Evolutionary conservation across 495 filamentous ascomycete genomes (phyloP).

Genomic region (Hypoxylon lenormandii): DNA sequence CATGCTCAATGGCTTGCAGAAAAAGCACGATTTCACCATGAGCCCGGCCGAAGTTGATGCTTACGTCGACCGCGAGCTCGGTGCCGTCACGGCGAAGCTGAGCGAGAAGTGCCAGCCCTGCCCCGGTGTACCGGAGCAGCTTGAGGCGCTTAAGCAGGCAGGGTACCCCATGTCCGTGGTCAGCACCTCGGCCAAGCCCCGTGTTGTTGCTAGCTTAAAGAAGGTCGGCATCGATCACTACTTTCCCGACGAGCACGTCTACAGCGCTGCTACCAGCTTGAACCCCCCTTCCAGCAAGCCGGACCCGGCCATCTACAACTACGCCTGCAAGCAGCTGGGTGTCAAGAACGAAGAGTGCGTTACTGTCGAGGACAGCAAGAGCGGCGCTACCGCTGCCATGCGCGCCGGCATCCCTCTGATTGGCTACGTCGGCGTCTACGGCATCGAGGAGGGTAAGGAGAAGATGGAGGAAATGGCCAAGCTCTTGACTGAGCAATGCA

Average conservation of each 20-base stretch:
- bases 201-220: conserved; percentile 82
- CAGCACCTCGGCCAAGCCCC: conserved; percentile 78
- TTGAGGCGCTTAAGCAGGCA: conserved; percentile 71
- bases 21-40: conserved; percentile 80
- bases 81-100: conserved; percentile 85
- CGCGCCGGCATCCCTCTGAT: conserved; percentile 85
- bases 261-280: conserved; percentile 84
- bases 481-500: conserved; percentile 71
- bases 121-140: conserved; percentile 74
- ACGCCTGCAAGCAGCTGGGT: conserved; percentile 79
- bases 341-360: conserved; percentile 81
- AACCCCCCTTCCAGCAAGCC: conserved; percentile 86
- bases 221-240: conserved; percentile 84
- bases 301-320: conserved; percentile 90
- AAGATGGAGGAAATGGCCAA: conserved; percentile 79
- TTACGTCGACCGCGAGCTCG: conserved; percentile 84
- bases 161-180: conserved; percentile 86
- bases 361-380: conserved; percentile 90
- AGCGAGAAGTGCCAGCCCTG: conserved; percentile 75
- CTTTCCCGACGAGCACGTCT: conserved; percentile 79
- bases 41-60: conserved; percentile 73
- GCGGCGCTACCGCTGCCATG: conserved; percentile 81
- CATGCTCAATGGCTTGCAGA: conserved; percentile 78
- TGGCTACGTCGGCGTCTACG: conserved; percentile 88
- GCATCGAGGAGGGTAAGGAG: conserved; percentile 64